phyloP scores from a whole-genome alignment of 352 stramenopile species.

The Phytophthora fragariaefolia region DNA sequence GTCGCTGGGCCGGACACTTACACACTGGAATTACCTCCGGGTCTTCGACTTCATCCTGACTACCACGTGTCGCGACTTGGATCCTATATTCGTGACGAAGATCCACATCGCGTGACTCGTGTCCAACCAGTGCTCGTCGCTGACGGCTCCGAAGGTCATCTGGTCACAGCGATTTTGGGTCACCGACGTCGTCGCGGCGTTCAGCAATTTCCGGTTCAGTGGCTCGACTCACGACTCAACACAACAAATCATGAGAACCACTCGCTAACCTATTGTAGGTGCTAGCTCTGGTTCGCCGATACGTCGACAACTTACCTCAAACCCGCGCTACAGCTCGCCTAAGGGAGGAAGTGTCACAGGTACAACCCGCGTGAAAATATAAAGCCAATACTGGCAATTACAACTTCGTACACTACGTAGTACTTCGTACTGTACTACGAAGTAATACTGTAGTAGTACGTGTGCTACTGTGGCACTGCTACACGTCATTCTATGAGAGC shows the following conservation, averaged over 20 bases:
- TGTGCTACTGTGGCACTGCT: too few species aligned
- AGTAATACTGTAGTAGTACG: too few species aligned
- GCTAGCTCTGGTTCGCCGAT: neutral
- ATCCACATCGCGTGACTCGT: neutral
- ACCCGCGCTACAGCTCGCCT: constrained; percentile 8
- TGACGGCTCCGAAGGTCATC: constrained; percentile 4
- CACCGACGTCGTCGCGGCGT: neutral
- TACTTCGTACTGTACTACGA: too few species aligned
- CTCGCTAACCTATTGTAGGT: neutral
- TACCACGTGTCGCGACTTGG: constrained; percentile 6
- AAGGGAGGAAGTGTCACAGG: constrained; percentile 8
- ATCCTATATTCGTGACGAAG: neutral
- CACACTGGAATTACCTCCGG: constrained; percentile 3
- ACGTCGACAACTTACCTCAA: constrained; percentile 6
- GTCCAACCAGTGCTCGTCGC: neutral
- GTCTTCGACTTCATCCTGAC: neutral
- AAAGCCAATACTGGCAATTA: too few species aligned
- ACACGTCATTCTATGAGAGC: too few species aligned
- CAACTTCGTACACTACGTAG: too few species aligned
- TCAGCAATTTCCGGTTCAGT: neutral
- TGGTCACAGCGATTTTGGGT: neutral
- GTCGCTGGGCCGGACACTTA: neutral
- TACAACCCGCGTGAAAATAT: neutral
- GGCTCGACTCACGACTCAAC: neutral
- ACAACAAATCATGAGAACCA: constrained; percentile 6